Base-by-base conservation (phyloP, 345 rosid species). In the Barbarea vulgaris region DNA sequence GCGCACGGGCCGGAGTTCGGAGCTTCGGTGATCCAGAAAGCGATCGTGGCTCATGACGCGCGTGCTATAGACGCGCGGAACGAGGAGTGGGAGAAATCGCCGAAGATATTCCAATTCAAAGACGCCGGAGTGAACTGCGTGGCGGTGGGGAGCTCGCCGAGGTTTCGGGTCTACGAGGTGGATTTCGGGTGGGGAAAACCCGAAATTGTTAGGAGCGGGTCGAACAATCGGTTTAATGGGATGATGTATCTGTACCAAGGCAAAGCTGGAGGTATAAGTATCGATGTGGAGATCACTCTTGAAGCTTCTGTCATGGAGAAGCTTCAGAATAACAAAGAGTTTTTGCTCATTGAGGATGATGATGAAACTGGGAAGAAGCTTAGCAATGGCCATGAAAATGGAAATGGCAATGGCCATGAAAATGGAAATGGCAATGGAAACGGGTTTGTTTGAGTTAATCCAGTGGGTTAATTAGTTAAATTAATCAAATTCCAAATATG, bases 111-210 rank as follows among this genome's bases (percentile, higher is more conserved):
- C 51, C 86, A 88, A 79, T 90, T 75, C 72, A 87, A 95, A 83
- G 98, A 95, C 24, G 99, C 97, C 0, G 99, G 97, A 3, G 83
- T 78, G 74, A 95, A 95, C 69, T 89, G 98, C 9, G 89, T 95
- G 53, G 93, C 91, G 4, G 85, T 95, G 0, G 99, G 99, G 33
- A 92, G 97, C 86, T 95, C 99, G 22, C 99, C 99, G 15, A 87
- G 98, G 87, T 95, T 95, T 67, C 74, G 65, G 81, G 96, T 95
- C 11, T 92, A 92, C 36, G 97, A 89, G 4, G 96, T 95, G 48
- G 97, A 92, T 70, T 95, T 92, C 76, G 99, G 99, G 50, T 95
- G 86, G 88, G 97, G 98, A 0, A 75, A 83, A 64, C 98, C 98
- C 0, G 98, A 92, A 80, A 76, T 85, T 0, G 99, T 92, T 39